Evolutionary conservation across 371 early-diverging fungal species (phyloP).

Genomic region (Actinomucor elegans): DNA sequence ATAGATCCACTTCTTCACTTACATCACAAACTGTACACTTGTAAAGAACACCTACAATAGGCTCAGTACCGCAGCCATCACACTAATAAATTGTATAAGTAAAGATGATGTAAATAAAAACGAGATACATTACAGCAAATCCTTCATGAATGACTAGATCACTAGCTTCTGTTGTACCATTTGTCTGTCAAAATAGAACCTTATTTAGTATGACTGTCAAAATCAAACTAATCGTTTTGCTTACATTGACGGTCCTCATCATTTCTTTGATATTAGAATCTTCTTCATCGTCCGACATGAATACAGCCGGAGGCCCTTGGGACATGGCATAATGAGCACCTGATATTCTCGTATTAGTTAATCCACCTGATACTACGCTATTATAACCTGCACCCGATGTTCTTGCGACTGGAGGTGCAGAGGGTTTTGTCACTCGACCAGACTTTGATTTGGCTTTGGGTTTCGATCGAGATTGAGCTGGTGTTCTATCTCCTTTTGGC

Average conservation of each 20-base stretch:
- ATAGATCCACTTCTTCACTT: conserved; percentile 53
- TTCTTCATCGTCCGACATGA: conserved; percentile 64
- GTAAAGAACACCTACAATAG: conserved; percentile 61
- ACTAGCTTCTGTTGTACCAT: conserved; percentile 1
- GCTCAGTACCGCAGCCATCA: conserved; percentile 61
- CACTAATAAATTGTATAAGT: conserved; percentile 34
- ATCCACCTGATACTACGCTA: conserved; percentile 39
- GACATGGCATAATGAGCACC: conserved; percentile 57
- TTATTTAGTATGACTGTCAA: too few relatives aligned
- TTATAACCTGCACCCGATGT: conserved; percentile 43
- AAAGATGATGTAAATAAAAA: neutral
- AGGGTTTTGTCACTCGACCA: conserved; percentile 16
- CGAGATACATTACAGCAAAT: conserved; percentile 47
- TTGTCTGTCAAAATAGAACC: neutral
- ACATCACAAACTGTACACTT: conserved; percentile 63
- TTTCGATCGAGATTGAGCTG: conserved; percentile 6
- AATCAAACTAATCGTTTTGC: neutral
- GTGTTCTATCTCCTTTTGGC: conserved; percentile 21
- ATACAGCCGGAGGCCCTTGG: conserved; percentile 55
- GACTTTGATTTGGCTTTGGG: neutral
- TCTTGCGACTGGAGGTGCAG: conserved; percentile 20
- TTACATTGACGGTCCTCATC: conserved; percentile 41
- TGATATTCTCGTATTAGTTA: conserved; percentile 48
- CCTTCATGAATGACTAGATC: conserved; percentile 52
- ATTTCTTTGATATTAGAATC: conserved; percentile 53